Evolutionary conservation across 78 protist genomes (phyloP), one percentile per base, ranked within the genome.

Genomic region (Dictyostelium intermedium): DNA sequence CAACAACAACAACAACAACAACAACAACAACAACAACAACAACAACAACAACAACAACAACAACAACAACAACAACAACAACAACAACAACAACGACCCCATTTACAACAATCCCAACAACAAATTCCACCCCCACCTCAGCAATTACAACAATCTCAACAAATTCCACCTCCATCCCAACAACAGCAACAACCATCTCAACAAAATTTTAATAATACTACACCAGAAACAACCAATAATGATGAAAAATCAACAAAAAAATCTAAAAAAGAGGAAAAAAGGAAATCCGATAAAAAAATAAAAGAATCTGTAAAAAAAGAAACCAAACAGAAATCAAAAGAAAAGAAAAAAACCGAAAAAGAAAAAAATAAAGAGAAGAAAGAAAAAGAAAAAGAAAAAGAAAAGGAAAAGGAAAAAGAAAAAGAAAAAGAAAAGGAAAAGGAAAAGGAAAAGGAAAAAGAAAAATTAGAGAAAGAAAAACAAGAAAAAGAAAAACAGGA

Each of bases 31-130:
- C 85, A 81, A 13, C 72, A 81, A 27, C 73, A 80, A 16, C 72
- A 80, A 20, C 60, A 78, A n/a, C 61, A 35, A 32, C 41, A 80
- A 43, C 72, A 80, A 80, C 72, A 53, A 80, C 72, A 80, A 80
- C 85, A 80, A 53, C 37, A 80, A 35, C n/a, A n/a, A n/a, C n/a
- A n/a, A n/a, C n/a, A n/a, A n/a, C n/a, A n/a, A n/a, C 73, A 81
- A 81, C 85, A 81, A 56, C 41, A 81, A 39, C 85, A 41, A 23
- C 82, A 76, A 74, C 82, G 39, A 76, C 13, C 14, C 16, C 53
- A 45, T n/a, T n/a, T n/a, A 13, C 30, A 34, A 32, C 73, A 56
- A 34, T 53, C 3, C 34, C 85, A 81, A 13, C 72, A 81, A 39
- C 43, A 39, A 39, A 39, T 39, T 4, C 43, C 43, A 39, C 43